Conservation (phyloP, 23 red algal genomes). For the Gracilaria gracilis region DNA sequence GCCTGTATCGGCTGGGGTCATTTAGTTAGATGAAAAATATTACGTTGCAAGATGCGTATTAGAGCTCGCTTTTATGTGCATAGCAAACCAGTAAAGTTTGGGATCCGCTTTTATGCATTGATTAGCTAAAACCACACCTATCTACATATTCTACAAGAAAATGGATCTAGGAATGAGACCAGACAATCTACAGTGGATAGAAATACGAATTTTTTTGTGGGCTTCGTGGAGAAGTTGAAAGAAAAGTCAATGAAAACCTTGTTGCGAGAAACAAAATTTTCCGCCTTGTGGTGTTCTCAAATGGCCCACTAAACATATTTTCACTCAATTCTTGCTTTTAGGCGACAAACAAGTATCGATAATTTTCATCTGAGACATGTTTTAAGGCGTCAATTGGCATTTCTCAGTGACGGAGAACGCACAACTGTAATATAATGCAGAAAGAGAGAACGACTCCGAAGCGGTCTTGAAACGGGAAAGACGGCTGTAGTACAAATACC, state of each 20-base stretch:
- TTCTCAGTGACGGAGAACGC: not conserved
- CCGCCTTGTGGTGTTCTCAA: not conserved
- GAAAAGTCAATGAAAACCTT: not conserved
- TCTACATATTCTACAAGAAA: not conserved
- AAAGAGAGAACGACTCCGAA: too few species aligned
- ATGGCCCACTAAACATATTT: not conserved
- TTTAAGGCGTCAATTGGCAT: not conserved
- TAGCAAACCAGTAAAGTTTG: not conserved
- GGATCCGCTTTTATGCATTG: not conserved
- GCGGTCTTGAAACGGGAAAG: too few species aligned
- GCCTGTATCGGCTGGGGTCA: not conserved
- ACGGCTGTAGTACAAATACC: too few species aligned
- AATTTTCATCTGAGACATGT: conserved; percentile 12
- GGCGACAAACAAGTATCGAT: not conserved
- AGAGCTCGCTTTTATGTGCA: conserved; percentile 14
- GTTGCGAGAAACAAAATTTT: not conserved
- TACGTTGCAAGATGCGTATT: not conserved
- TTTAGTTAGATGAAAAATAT: not conserved
- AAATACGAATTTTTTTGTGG: not conserved
- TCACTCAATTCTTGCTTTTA: not conserved
- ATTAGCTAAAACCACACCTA: not conserved
- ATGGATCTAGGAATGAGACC: not conserved
- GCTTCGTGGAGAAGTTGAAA: not conserved
- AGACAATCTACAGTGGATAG: not conserved
- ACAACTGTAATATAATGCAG: too few species aligned